phyloP scores from a whole-genome alignment of 345 rosid genomes.

The Murraya koenigii region DNA sequence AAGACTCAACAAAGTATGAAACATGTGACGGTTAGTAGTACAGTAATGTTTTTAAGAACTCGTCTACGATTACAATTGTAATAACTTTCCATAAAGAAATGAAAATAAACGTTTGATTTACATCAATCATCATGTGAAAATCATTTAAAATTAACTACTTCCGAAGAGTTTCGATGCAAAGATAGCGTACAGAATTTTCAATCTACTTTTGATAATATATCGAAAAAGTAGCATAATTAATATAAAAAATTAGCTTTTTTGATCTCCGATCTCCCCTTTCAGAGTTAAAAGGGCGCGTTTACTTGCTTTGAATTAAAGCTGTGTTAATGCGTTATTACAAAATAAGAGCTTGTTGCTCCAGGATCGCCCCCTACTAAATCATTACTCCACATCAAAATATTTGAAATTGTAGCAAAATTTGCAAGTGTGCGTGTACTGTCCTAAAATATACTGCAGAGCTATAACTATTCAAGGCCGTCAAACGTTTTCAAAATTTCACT shows the following conservation, averaged over 20 bases:
- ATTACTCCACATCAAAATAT: not conserved
- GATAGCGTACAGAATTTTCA: not conserved
- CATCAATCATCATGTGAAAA: not conserved
- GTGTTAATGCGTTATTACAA: too few relatives aligned
- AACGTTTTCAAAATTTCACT: not conserved
- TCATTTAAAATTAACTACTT: not conserved
- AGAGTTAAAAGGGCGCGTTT: too few relatives aligned
- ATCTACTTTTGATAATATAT: not conserved
- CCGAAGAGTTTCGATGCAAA: not conserved
- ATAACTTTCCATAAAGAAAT: not conserved
- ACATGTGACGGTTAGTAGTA: not conserved
- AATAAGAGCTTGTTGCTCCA: too few relatives aligned
- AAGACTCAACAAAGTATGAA: not conserved
- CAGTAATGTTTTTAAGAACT: too few relatives aligned
- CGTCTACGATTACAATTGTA: not conserved
- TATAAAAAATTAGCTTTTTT: too few relatives aligned
- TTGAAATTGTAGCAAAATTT: not conserved
- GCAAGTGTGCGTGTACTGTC: not conserved
- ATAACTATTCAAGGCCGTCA: too few relatives aligned
- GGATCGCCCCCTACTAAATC: too few relatives aligned
- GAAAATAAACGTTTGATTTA: too few relatives aligned
- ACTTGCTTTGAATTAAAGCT: too few relatives aligned
- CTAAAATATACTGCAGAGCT: not conserved
- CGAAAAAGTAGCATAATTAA: not conserved
- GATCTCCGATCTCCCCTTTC: not conserved